Evolutionary conservation across 192 early-diverging fungal species (phyloP), one percentile per base, ranked within the genome.

Genomic region (Backusella australiensis): DNA sequence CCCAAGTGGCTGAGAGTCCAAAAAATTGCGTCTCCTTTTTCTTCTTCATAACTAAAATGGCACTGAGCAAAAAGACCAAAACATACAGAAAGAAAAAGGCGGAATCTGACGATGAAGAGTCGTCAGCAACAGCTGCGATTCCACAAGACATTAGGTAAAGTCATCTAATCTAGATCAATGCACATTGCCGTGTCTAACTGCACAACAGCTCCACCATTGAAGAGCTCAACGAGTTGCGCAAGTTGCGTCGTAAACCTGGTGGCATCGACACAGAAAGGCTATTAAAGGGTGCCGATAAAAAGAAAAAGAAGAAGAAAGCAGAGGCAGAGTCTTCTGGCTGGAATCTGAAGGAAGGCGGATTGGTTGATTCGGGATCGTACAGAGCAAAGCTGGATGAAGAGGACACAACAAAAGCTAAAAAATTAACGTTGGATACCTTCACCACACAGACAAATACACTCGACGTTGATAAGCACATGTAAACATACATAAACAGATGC

Each of bases 381-480:
- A 34, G 73, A 21, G 34, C 75, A 80, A 78, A 81, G 75, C 74
- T 53, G 53, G 75, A 81, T 1, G 70, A 66, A 0, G 72, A 83
- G 44, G 46, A 26, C 2, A 1, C 67, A 49, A 32, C 29, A 65
- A 66, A 17, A 44, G 41, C 79, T 63, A 76, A 76, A 75, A 77
- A 86, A 79, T 69, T 92, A 73, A 76, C 82, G 82, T 59, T 85
- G 69, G 88, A 91, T 42, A 84, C 92, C 6, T 94, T 93, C 38
- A 92, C 91, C 0, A 90, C 84, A 15, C 91, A 93, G 71, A 93
- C 90, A n/a, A 93, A 94, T 80, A 81, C 81, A 9, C 78, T 94
- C 34, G 93, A 94, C 77, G 92, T 91, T 8, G 91, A 94, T 83
- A 94, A 93, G 67, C 91, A 94, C 66, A 94, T 94, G 93, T 86